Evolutionary conservation across 306 rosid species (phyloP).

Genomic region (Psophocarpus tetragonolobus): DNA sequence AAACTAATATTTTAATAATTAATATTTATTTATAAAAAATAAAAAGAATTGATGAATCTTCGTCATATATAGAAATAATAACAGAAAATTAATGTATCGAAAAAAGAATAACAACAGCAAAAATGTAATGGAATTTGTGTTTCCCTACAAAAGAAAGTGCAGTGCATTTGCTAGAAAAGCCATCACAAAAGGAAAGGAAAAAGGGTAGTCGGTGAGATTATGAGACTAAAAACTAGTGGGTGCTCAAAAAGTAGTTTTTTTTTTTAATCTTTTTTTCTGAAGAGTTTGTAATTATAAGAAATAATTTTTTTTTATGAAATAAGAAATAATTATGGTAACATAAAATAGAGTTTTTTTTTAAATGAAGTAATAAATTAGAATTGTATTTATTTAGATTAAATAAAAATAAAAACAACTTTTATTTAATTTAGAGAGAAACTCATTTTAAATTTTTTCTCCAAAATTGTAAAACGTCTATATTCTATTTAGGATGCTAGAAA

Average conservation of each 20-base stretch:
- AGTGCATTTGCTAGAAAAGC: constrained; percentile 6
- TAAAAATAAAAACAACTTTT: background rate
- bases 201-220: background rate
- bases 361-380: too few species aligned
- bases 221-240: background rate
- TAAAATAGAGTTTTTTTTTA: too few species aligned
- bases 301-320: too few species aligned
- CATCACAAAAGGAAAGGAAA: background rate
- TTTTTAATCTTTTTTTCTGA: background rate
- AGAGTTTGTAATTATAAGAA: too few species aligned
- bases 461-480: background rate
- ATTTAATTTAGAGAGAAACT: background rate
- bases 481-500: background rate
- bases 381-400: too few species aligned
- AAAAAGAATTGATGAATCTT: too few species aligned
- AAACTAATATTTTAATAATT: too few species aligned
- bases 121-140: background rate
- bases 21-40: too few species aligned
- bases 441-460: background rate
- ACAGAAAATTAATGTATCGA: background rate
- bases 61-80: too few species aligned
- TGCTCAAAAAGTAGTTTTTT: background rate
- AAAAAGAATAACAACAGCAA: background rate
- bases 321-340: too few species aligned
- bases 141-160: background rate